Base-by-base conservation (phyloP, 345 rosid species). In the Combretum micranthum region DNA sequence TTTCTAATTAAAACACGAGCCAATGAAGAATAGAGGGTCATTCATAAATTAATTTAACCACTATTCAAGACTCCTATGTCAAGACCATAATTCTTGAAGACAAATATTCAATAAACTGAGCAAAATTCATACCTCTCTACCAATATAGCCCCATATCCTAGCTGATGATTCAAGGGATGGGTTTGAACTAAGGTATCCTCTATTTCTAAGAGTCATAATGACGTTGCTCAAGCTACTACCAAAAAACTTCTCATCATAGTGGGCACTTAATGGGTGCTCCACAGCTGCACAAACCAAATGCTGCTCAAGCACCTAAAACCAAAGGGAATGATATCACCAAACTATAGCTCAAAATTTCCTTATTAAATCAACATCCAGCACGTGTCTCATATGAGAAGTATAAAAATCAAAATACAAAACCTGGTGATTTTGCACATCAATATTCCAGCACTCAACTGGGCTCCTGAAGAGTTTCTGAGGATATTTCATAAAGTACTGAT, bases 401-500 rank as follows among this genome's bases (percentile, higher is more conserved):
- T 15, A 21, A 22, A 20, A 17, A 21, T 25, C 16, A 19, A 49
- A 32, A 11, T 7, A 32, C 39, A 32, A 1, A 48, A 92, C 98
- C 86, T 84, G 83, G 59, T 75, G 73, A 64, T 92, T 92, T 79
- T 84, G 87, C 63, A 97, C 78, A 64, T 88, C 98, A 63, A 84
- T 69, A 69, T 80, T 84, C 65, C 90, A 84, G 73, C 98, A 86
- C 73, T 92, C 97, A 57, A 88, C 78, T 56, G 97, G 83, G 64
- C 93, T 65, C 64, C 67, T 59, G 56, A 92, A 88, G 70, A 88
- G 95, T 72, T 88, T 88, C 64, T 80, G 64, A 2, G 97, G 98
- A 73, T 66, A 80, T 62, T 72, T 86, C 95, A 92, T 88, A 64
- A 84, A 92, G 71, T 88, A 88, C 58, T 92, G 98, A 70, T 92